Evolutionary conservation across 306 rosid genomes (phyloP).

Genomic region (Cicer judaicum): DNA sequence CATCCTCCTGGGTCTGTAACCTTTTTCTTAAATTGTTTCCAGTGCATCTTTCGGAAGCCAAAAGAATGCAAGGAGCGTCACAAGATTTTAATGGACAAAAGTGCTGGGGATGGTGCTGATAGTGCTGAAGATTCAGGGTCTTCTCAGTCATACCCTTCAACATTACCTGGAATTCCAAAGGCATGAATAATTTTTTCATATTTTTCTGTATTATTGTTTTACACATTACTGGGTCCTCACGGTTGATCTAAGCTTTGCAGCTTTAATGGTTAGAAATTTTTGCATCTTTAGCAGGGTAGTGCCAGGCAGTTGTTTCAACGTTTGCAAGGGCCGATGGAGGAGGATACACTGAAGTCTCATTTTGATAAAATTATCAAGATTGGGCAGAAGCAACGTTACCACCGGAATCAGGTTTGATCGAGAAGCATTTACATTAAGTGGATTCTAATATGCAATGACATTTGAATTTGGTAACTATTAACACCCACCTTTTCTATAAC

Average conservation of each 20-base stretch:
- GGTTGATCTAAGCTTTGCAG: constrained; percentile 32
- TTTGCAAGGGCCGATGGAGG: constrained; percentile 97
- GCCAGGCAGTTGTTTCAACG: constrained; percentile 98
- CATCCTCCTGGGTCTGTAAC: constrained; percentile 10
- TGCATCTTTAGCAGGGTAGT: constrained; percentile 79
- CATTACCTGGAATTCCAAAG: constrained; percentile 98
- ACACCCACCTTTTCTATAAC: neutral
- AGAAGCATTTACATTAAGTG: constrained; percentile 16
- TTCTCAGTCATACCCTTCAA: constrained; percentile 97
- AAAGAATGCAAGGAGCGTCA: constrained; percentile 98
- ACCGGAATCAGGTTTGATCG: constrained; percentile 80
- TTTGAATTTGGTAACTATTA: constrained; percentile 15
- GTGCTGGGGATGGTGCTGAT: constrained; percentile 93
- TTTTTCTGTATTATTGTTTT: constrained; percentile 11
- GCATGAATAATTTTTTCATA: constrained; percentile 55
- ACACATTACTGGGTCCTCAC: constrained; percentile 20
- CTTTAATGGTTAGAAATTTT: constrained; percentile 32
- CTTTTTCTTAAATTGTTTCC: constrained; percentile 41
- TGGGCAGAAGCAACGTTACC: constrained; percentile 81
- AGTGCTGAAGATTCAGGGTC: constrained; percentile 99
- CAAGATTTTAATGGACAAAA: constrained; percentile 85
- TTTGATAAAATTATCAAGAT: constrained; percentile 90
- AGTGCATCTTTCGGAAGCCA: constrained; percentile 95
- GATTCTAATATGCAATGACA: constrained; percentile 34
- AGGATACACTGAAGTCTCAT: constrained; percentile 88